Evolutionary conservation across 2,329 filamentous ascomycete genomes (phyloP).

Genomic region (Massarina eburnea): DNA sequence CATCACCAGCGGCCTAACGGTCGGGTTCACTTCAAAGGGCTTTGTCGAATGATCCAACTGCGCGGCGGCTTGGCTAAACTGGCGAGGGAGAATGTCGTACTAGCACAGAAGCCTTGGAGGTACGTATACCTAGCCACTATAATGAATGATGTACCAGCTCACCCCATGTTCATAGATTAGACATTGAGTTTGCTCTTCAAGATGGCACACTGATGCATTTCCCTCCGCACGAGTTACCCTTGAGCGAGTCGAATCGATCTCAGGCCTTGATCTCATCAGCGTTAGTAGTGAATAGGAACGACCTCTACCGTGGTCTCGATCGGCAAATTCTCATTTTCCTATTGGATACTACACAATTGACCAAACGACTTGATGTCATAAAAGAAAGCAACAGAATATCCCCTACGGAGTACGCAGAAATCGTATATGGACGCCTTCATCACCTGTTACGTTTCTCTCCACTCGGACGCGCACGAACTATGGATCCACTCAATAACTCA

Average conservation of each 20-base stretch:
- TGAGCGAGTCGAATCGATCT: neutral
- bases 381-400: slow-evolving; percentile 2
- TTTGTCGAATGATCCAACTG: slow-evolving; percentile 8
- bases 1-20: slow-evolving; percentile 7
- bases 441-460: slow-evolving; percentile 5
- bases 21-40: slow-evolving; percentile 9
- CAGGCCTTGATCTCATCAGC: neutral
- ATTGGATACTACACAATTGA: slow-evolving; percentile 3
- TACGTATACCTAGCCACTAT: neutral
- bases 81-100: slow-evolving; percentile 6
- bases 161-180: slow-evolving; percentile 1
- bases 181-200: slow-evolving; percentile 11
- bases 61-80: slow-evolving; percentile 9
- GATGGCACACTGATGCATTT: slow-evolving; percentile 3
- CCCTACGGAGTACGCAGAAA: slow-evolving; percentile 8
- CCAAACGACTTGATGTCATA: slow-evolving; percentile 1
- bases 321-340: neutral
- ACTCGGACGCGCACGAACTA: neutral
- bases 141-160: neutral
- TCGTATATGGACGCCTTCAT: slow-evolving; percentile 4
- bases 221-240: slow-evolving; percentile 1
- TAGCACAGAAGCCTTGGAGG: slow-evolving; percentile 13
- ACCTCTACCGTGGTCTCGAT: neutral
- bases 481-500: slow-evolving; percentile 5
- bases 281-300: neutral